Percentiles rank a stretch among this genome's conserved stretches.
Evolutionary conservation across 495 filamentous ascomycete genomes (phyloP).

Genomic region (Beverwykella pulmonaria): DNA sequence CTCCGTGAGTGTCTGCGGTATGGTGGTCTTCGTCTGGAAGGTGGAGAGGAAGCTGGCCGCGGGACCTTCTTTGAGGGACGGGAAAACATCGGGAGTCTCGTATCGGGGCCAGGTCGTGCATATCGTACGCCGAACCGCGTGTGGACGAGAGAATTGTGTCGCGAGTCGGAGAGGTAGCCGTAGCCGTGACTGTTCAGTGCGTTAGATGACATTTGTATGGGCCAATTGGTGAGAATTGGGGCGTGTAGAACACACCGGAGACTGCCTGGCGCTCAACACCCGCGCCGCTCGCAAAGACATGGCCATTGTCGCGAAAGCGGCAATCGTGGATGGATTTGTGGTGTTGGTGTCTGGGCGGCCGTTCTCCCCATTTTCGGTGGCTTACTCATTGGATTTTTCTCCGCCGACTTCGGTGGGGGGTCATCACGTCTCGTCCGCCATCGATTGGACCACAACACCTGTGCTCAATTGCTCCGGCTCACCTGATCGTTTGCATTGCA

Average conservation of each 20-base stretch:
- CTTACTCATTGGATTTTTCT: slow-evolving; percentile 6
- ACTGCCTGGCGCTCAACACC: slow-evolving; percentile 22
- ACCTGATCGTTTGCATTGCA: slow-evolving; percentile 3
- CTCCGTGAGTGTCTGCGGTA: slow-evolving; percentile 82
- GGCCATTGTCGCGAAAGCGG: slow-evolving; percentile 25
- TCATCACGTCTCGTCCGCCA: slow-evolving; percentile 14
- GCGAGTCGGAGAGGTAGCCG: slow-evolving; percentile 15
- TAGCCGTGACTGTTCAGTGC: background rate
- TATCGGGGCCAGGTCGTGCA: background rate
- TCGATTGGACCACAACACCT: slow-evolving; percentile 18
- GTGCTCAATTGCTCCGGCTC: slow-evolving; percentile 16
- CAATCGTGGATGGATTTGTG: slow-evolving; percentile 9
- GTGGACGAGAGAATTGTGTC: slow-evolving; percentile 7
- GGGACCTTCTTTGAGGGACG: slow-evolving; percentile 44
- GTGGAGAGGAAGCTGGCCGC: slow-evolving; percentile 45
- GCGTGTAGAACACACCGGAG: slow-evolving; percentile 20
- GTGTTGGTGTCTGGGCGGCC: slow-evolving; percentile 16
- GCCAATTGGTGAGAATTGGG: background rate
- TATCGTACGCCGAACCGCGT: slow-evolving; percentile 12
- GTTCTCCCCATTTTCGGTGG: background rate
- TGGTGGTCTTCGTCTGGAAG: slow-evolving; percentile 38
- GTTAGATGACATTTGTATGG: slow-evolving; percentile 3
- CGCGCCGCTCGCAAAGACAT: slow-evolving; percentile 32
- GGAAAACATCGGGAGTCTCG: slow-evolving; percentile 48
- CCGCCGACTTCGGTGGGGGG: slow-evolving; percentile 24